Base-by-base conservation (phyloP, 2,329 filamentous ascomycete genomes). In the Cadophora sp. region DNA sequence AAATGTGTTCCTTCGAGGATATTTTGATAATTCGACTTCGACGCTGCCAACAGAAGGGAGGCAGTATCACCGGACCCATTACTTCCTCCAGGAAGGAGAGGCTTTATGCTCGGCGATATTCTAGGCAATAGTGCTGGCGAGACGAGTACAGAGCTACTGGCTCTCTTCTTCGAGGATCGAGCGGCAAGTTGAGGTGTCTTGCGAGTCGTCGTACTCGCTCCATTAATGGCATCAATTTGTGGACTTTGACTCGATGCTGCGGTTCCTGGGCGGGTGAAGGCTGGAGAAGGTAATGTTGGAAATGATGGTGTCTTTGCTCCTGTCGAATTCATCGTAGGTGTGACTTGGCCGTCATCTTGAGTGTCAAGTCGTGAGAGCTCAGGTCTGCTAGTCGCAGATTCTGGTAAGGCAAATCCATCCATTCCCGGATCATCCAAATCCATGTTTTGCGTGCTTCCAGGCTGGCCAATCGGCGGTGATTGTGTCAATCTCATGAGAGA, bases 1-100 rank as follows among this genome's bases (percentile, higher is more conserved):
- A 97, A 89, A 66, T 91, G 90, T 62, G 94, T 98, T 60, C 96
- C 96, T 78, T 98, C 96, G 12, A 99, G 82, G 46, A 99, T 96
- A 75, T 97, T 97, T 76, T 98, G 95, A 76, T 99, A 99, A 77
- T 99, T 99, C 1, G 95, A 98, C 79, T 98, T 98, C 19, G 92
- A 93, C 43, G 94, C 92, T 31, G 99, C 85, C 55, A 98, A 86
- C 31, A 93, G 86, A 5, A 64, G 22, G n/a, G 87, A 90, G 0
- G 88, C 85, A 1, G 87, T 85, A 73, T 89, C 86, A 72, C 89
- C 87, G 4, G 83, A 83, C 1, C 86, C 83, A 66, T 84, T 80
- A 3, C 84, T 79, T 11, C 81, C 84, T 29, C 81, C 90, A 24
- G 94, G 93, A 58, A 97, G 85, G 26, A 97, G 80, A 11, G 96